Evolutionary conservation across 2,329 filamentous ascomycete genomes (phyloP).

Genomic region (Arachnopeziza araneosa): DNA sequence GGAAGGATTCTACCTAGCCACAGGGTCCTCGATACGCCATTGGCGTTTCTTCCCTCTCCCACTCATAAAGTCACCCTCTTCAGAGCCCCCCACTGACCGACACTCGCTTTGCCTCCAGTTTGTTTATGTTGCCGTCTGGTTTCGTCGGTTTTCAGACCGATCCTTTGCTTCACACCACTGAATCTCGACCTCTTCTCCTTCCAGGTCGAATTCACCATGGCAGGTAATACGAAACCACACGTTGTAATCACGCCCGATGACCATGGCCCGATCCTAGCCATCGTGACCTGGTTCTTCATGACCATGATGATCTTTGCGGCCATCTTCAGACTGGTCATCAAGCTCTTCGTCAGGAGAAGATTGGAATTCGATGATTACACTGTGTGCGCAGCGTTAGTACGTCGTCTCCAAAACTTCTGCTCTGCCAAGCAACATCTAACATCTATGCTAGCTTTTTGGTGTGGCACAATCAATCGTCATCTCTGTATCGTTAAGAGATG

Average conservation of each 20-base stretch:
- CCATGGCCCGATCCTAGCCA: neutral
- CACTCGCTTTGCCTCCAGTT: no score
- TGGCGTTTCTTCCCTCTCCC: no score
- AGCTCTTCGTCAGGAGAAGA: neutral
- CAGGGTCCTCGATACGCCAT: no score
- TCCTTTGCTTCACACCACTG: neutral
- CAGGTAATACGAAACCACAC: neutral
- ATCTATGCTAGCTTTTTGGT: neutral
- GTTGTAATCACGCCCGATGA: neutral
- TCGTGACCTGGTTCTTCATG: neutral
- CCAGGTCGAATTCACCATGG: neutral
- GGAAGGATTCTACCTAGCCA: no score
- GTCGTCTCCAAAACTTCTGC: neutral
- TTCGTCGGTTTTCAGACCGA: neutral
- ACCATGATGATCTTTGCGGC: neutral
- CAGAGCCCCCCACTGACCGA: no score
- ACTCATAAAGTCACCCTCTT: no score
- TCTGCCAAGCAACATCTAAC: neutral
- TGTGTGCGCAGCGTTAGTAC: neutral
- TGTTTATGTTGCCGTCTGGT: neutral
- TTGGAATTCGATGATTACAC: neutral
- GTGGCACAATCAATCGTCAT: neutral
- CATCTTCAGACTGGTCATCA: neutral
- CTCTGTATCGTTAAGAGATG: neutral
- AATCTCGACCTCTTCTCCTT: neutral